Base-by-base conservation (phyloP, 78 protist genomes). In the Ministeria vibrans region DNA sequence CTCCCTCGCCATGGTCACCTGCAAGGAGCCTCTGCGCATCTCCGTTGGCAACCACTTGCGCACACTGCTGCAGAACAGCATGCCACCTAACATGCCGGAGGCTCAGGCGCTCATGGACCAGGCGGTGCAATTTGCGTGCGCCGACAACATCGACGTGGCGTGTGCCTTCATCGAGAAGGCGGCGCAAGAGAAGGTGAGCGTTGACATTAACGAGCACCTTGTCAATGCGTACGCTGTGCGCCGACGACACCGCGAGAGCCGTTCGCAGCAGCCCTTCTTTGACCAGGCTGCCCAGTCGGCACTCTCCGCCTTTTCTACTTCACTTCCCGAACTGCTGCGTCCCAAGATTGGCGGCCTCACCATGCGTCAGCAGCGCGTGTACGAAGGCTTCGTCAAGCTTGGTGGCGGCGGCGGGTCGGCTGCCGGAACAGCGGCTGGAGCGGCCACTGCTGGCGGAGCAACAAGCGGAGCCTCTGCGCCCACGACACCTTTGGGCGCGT, bases 11-110 rank as follows among this genome's bases (percentile, higher is more conserved):
- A 74, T 91, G 43, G 99, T 92, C 11, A 91, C 98, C 11, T 87
- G 96, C 91, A 83, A 86, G 70, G 99, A 97, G 63, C 96, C 95
- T 30, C 86, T 97, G 28, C 84, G 97, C 28, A 78, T 53, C 34
- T 39, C 83, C 38, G 63, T 94, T 36, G 11, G 27, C 30, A 76
- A 51, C 22, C 83, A 92, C 84, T 64, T 94, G 23, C n/a, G 86
- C 7, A 25, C 69, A n/a, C 28, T 79, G 69, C 39, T 92, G 15
- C 80, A 62, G 73, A 20, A 70, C 27, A 41, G 20, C 23, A 11
- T 81, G 64, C 38, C 51, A 9, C 43, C 42, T 7, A 46, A 39
- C 68, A 32, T 70, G 51, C 74, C 18, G 32, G 81, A 46, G 27
- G 63, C n/a, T 7, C 30, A 62, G 62, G 43, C 32, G 44, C 46